phyloP scores from a whole-genome alignment of 805 yeast genomes.

The Kodamaea hsintzibuensis region DNA sequence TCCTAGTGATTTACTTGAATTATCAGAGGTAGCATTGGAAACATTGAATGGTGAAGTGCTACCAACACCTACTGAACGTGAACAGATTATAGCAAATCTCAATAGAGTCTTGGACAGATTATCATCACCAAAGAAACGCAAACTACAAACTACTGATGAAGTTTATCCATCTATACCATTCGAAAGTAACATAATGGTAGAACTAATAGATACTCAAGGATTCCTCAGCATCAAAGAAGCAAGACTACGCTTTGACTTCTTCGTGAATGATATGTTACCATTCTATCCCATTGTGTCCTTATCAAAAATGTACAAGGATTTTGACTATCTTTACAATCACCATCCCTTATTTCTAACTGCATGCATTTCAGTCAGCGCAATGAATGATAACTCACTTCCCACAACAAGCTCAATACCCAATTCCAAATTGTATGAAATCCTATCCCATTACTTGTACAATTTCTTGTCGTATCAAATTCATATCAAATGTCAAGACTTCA shows the following conservation, averaged over 20 bases:
- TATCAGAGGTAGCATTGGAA: slow-evolving; percentile 4
- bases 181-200: slow-evolving; percentile 6
- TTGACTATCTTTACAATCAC: slow-evolving; percentile 40
- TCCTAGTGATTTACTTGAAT: background rate
- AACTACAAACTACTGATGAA: background rate
- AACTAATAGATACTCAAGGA: background rate
- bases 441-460: slow-evolving; percentile 46
- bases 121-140: slow-evolving; percentile 2
- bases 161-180: slow-evolving; percentile 6
- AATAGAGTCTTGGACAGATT: slow-evolving; percentile 3
- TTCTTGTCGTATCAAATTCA: slow-evolving; percentile 46
- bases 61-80: background rate
- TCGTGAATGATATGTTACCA: slow-evolving; percentile 39
- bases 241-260: slow-evolving; percentile 32
- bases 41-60: background rate
- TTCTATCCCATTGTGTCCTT: slow-evolving; percentile 52
- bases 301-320: slow-evolving; percentile 34
- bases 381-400: slow-evolving; percentile 35
- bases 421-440: slow-evolving; percentile 41
- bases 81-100: slow-evolving; percentile 5
- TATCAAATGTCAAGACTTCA: slow-evolving; percentile 43
- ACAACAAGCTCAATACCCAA: slow-evolving; percentile 12
- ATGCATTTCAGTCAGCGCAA: slow-evolving; percentile 48
- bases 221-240: slow-evolving; percentile 27
- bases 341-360: slow-evolving; percentile 46